Percentiles rank a stretch among this genome's conserved stretches.
Conservation (phyloP, 169 alveolate genomes). For the Theileria sp. region DNA sequence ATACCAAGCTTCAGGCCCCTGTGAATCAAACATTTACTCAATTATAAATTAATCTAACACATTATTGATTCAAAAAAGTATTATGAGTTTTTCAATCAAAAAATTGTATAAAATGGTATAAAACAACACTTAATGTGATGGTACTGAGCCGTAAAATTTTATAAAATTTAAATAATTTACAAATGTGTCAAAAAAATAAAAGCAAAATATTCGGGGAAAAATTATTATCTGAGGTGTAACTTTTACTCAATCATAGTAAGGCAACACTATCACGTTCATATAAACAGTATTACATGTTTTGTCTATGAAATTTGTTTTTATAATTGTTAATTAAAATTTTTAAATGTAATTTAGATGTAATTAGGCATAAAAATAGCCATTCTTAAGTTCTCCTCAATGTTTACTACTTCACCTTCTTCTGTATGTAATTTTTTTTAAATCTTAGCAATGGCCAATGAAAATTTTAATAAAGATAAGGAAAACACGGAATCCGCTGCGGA, state of each 20-base stretch:
- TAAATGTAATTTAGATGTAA: neutral
- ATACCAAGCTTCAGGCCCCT: slow-evolving; percentile 83
- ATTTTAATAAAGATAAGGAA: neutral
- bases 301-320: no score
- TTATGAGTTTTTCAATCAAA: neutral
- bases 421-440: neutral
- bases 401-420: neutral
- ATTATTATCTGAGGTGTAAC: neutral
- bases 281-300: neutral
- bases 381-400: neutral
- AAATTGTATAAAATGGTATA: neutral
- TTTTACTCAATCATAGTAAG: neutral
- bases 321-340: neutral
- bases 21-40: slow-evolving; percentile 42
- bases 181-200: neutral
- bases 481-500: neutral
- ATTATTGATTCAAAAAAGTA: neutral
- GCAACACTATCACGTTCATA: neutral
- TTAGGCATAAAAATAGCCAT: neutral
- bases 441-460: neutral
- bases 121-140: neutral
- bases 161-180: neutral
- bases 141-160: neutral
- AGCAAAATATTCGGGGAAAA: neutral
- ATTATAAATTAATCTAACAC: neutral